Evolutionary conservation across 192 early-diverging fungal species (phyloP), one percentile per base, ranked within the genome.

Genomic region (Coemansia sp.): DNA sequence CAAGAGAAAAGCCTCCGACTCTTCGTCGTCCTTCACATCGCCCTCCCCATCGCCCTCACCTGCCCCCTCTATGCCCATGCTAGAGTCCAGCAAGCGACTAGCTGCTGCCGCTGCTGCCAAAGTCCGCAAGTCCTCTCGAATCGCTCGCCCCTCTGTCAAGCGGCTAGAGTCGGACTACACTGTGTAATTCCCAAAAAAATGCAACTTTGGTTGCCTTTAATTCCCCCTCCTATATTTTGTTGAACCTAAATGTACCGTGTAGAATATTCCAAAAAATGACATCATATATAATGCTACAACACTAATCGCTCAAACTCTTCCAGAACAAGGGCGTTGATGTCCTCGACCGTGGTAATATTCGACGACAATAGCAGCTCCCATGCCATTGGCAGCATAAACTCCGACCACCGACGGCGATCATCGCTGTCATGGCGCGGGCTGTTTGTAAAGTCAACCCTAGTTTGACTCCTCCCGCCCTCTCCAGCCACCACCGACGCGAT

Each of bases 81-180:
- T 21, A 10, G 59, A 61, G 59, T 21, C 37, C 34, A 32, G 36
- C 55, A 61, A 61, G 19, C 32, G 36, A 21, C 57, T 27, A 8
- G 17, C 51, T 44, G 66, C 53, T 29, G 51, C 25, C 25, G 25
- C 66, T 15, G 45, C 64, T 15, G 59, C 27, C 66, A 75, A 74
- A 31, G 76, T 83, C 36, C 81, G 81, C 73, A 83, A 83, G 57
- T 83, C 81, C 17, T 75, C 81, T 7, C 73, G 81, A 2, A 76
- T 78, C 34, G 60, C 70, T 6, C 76, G 81, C 34, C 77, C 81
- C 41, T 78, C 81, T 5, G 51, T 76, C n/a, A 84, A 78, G 62
- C 73, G 77, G 15, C 70, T 74, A 17, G 72, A 62, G 19, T 74
- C 77, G 29, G 77, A 79, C 68, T 73, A 73, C 36, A 34, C 42